Conservation (phyloP, 2,329 filamentous ascomycete genomes). For the Arthrobotrys sphaeroides region DNA sequence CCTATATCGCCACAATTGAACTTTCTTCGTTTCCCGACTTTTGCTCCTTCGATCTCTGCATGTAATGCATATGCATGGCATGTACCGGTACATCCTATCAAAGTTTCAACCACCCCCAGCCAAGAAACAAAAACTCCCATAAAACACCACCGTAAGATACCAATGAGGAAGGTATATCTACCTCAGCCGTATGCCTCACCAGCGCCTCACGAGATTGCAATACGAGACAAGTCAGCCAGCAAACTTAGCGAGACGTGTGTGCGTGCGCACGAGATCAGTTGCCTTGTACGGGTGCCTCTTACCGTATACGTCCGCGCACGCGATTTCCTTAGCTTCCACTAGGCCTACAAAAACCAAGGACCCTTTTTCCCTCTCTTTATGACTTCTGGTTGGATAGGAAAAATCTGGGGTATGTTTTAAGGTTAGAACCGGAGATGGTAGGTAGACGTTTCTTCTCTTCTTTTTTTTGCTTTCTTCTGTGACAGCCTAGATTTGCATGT, state of each 20-base stretch:
- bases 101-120: too few relatives aligned
- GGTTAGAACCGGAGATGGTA: slow-evolving; percentile 18
- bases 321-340: neutral
- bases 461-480: neutral
- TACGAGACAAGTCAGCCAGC: slow-evolving; percentile 1
- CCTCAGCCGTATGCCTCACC: neutral
- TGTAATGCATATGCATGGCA: too few relatives aligned
- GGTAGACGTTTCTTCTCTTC: neutral
- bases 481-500: neutral
- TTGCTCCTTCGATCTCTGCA: too few relatives aligned
- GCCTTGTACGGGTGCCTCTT: slow-evolving; percentile 9
- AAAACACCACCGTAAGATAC: neutral
- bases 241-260: too few relatives aligned
- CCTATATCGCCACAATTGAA: neutral
- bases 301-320: neutral
- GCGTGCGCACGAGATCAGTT: slow-evolving; percentile 15
- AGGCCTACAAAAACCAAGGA: slow-evolving; percentile 4
- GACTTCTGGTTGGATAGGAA: neutral
- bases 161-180: neutral
- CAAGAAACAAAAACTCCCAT: neutral
- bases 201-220: neutral
- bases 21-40: neutral
- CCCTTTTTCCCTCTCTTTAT: too few relatives aligned
- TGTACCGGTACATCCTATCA: too few relatives aligned
- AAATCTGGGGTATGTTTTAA: slow-evolving; percentile 16